Percentiles rank a stretch among this genome's conserved stretches.
phyloP scores from a whole-genome alignment of 768 basidiomycete species.

The Russula sp. region DNA sequence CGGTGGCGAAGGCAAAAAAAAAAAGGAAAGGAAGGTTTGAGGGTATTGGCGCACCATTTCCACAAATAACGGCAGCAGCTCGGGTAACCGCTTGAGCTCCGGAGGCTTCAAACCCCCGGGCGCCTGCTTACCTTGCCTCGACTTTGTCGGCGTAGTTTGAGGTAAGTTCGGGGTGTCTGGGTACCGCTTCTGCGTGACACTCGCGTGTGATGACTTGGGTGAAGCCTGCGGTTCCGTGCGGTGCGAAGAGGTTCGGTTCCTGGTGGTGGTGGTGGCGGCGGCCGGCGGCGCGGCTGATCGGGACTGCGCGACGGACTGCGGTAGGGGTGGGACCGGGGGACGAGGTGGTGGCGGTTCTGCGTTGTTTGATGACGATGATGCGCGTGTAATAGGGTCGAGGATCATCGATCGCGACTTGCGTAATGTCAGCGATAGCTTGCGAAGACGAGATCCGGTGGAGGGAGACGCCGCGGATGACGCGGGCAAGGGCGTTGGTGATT shows the following conservation, averaged over 20 bases:
- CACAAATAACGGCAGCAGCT: conserved; percentile 78
- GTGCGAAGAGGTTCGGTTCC: not conserved
- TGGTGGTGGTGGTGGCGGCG: conserved; percentile 24
- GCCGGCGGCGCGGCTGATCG: conserved; percentile 24
- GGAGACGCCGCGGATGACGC: conserved; percentile 2
- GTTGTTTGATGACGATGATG: conserved; percentile 9
- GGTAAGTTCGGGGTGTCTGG: not conserved
- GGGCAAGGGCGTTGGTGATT: conserved; percentile 3
- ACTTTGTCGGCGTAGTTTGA: conserved; percentile 22
- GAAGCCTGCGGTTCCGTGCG: not conserved
- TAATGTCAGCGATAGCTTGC: conserved; percentile 31
- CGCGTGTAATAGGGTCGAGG: conserved; percentile 13
- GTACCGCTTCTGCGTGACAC: conserved; percentile 7
- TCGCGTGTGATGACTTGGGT: not conserved
- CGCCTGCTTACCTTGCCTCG: conserved; percentile 34
- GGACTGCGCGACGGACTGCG: conserved; percentile 20
- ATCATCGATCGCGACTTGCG: conserved; percentile 42
- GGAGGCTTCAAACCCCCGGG: conserved; percentile 56
- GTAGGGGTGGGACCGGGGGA: conserved; percentile 29
- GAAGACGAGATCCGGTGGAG: conserved; percentile 12
- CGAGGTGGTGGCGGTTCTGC: conserved; percentile 36
- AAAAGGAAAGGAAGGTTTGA: too few species aligned
- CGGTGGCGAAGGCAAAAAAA: not conserved
- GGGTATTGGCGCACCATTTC: conserved; percentile 64
- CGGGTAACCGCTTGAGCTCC: conserved; percentile 68